Evolutionary conservation across 306 rosid species (phyloP), one percentile per base, ranked within the genome.

Genomic region (Fragaria iinumae): DNA sequence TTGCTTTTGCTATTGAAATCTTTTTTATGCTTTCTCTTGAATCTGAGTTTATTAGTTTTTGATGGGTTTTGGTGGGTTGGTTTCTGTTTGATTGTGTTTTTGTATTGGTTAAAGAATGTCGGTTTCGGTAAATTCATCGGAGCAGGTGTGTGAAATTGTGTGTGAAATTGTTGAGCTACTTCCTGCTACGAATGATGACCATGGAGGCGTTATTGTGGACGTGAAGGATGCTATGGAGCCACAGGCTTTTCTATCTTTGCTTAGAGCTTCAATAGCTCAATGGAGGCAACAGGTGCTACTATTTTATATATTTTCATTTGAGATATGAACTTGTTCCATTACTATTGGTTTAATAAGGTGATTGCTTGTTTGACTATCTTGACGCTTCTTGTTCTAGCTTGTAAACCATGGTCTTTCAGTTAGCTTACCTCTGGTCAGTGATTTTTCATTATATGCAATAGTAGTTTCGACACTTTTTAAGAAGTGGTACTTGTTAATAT

Each of bases 171-270:
- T 85, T 75, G 74, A 85, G 75, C 47, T 86, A 16, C 87, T 94
- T 70, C 55, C 81, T 53, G 89, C 88, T 25, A 81, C 71, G 23
- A 60, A 91, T 50, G 98, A 94, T 80, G 84, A 77, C 1, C 81
- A 87, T 56, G 93, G 90, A 50, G 98, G 98, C 25, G 86, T 94
- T 81, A 84, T 85, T 45, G 94, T 90, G 13, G 92, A 90, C 63
- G 76, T 91, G 77, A 57, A 74, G 36, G 83, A 86, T 59, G 80
- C 90, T 75, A 86, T 90, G 87, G 87, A 89, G 62, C 64, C 89
- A 75, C 64, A 79, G 23, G 45, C 80, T 65, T 91, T 91, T 75
- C 55, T 76, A 55, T 65, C 88, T 3, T 63, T 84, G 78, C 91
- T 93, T 2, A 86, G 80, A 79, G 83, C 90, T 78, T 93, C 98